Percentiles rank a stretch among this genome's conserved stretches.
Evolutionary conservation across 495 filamentous ascomycete genomes (phyloP).

Genomic region (Daldinia caldariorum): DNA sequence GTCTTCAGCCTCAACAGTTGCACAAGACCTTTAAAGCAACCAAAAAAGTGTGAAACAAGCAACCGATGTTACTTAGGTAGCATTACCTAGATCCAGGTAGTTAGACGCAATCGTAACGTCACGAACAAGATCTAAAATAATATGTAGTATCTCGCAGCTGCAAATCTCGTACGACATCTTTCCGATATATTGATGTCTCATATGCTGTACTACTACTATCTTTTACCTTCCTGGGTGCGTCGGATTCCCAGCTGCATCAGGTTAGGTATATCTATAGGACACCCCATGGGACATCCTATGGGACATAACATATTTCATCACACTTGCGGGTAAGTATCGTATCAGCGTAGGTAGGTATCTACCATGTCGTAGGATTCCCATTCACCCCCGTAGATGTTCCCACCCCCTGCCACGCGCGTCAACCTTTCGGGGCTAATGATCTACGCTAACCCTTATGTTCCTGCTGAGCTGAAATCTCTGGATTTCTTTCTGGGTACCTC

Average conservation of each 20-base stretch:
- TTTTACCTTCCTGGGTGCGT: neutral
- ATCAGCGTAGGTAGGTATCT: slow-evolving; percentile 1
- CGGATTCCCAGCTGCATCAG: slow-evolving; percentile 17
- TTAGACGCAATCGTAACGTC: neutral
- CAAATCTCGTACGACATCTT: slow-evolving; percentile 41
- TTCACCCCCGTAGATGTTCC: neutral
- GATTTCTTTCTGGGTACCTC: neutral
- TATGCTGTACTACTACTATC: slow-evolving; percentile 30
- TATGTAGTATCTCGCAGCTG: slow-evolving; percentile 39
- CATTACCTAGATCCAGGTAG: neutral
- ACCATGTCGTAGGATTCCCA: neutral
- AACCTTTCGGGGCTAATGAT: slow-evolving; percentile 28
- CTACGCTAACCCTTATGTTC: slow-evolving; percentile 14
- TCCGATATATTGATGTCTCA: slow-evolving; percentile 38
- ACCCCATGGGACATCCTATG: neutral
- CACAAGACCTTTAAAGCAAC: neutral
- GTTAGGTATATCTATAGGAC: too few relatives aligned
- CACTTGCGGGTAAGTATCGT: neutral
- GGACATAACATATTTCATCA: slow-evolving; percentile 12
- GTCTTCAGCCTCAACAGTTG: neutral
- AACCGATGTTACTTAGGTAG: neutral
- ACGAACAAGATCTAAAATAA: neutral
- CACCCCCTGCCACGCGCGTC: slow-evolving; percentile 24
- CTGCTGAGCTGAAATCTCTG: slow-evolving; percentile 7
- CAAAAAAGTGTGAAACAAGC: neutral